Evolutionary conservation across 140 eudicot genomes (phyloP).

Genomic region (Senecio squalidus): DNA sequence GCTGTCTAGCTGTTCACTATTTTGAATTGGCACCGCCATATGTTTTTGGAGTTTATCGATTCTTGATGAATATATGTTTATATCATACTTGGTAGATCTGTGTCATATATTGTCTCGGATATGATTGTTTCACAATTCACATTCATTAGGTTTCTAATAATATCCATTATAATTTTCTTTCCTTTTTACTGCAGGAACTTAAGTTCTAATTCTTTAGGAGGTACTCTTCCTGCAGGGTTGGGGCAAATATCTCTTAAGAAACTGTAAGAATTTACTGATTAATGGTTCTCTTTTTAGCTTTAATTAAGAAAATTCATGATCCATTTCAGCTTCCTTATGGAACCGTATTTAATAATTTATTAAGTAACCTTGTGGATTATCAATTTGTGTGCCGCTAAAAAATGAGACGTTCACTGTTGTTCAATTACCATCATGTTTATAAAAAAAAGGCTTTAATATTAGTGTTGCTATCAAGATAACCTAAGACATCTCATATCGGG

Average conservation of each 20-base stretch:
- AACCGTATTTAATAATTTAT: neutral
- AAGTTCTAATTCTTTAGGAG: slow-evolving; percentile 80
- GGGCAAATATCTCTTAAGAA: slow-evolving; percentile 79
- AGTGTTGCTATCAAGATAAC: neutral
- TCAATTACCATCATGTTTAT: neutral
- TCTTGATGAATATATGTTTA: neutral
- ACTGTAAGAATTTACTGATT: slow-evolving; percentile 52
- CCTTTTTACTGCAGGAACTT: slow-evolving; percentile 57
- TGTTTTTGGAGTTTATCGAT: no score
- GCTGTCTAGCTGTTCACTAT: no score
- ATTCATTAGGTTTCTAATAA: neutral
- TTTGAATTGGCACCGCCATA: no score
- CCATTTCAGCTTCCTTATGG: neutral
- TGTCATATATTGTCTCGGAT: neutral
- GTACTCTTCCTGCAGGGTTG: slow-evolving; percentile 74
- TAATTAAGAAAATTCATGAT: neutral
- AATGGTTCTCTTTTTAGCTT: neutral
- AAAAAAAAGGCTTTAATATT: neutral
- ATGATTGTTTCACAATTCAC: slow-evolving; percentile 13
- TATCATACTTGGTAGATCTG: neutral
- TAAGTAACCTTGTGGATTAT: slow-evolving; percentile 6
- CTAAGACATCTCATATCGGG: neutral
- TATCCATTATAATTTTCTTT: neutral
- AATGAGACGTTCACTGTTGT: neutral
- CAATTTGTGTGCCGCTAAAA: neutral